These are phyloP conservation scores for Cystoisospora suis DNA, from an alignment of 169 alveolate genomes.

Conservation along the genomic window DNA sequence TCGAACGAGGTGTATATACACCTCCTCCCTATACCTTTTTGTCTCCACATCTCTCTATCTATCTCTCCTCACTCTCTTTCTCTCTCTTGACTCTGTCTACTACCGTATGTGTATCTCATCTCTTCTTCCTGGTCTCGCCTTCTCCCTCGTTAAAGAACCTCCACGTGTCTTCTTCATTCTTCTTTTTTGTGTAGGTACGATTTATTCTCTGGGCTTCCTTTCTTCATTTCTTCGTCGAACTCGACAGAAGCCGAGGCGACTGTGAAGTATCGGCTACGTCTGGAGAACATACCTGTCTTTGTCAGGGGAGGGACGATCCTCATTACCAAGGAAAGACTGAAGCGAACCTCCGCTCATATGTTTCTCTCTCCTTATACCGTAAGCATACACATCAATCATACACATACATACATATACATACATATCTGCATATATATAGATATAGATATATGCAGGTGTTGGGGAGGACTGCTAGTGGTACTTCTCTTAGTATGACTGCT, in stretches of 20 bases:
- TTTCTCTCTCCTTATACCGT: constrained; percentile 13
- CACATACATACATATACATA: not conserved
- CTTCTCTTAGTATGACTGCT: not conserved
- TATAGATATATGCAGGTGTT: not conserved
- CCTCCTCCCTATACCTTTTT: too few relatives aligned
- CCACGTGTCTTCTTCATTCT: not conserved
- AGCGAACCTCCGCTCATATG: not conserved
- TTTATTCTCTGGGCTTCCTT: not conserved
- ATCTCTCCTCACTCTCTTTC: too few relatives aligned
- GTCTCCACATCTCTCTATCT: too few relatives aligned
- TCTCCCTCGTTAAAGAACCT: not conserved
- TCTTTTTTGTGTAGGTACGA: not conserved
- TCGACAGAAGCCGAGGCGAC: not conserved
- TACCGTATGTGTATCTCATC: too few relatives aligned
- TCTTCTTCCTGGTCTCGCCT: too few relatives aligned
- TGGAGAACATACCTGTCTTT: constrained; percentile 3
- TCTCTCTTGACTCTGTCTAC: too few relatives aligned
- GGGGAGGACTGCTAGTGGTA: not conserved
- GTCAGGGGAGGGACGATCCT: constrained; percentile 24
- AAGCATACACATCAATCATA: not conserved
- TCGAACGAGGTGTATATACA: too few relatives aligned
- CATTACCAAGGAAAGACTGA: not conserved
- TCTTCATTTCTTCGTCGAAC: not conserved
- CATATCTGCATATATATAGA: not conserved
- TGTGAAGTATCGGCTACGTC: not conserved